Percentiles rank a stretch among this genome's conserved stretches.
phyloP scores from a whole-genome alignment of 169 alveolate species.

The Eimeria praecox region DNA sequence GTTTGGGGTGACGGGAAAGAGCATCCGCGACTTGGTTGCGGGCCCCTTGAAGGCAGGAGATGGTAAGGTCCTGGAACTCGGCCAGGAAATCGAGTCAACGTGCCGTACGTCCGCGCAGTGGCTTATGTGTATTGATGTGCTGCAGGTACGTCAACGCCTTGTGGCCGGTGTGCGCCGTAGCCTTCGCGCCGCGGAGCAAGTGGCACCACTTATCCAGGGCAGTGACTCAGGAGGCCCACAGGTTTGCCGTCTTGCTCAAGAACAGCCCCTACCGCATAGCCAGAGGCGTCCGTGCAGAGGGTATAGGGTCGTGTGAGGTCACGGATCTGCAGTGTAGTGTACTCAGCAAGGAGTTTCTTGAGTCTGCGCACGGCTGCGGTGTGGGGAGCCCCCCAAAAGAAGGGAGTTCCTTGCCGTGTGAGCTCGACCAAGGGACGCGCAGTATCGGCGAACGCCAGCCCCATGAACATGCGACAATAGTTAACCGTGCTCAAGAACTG shows the following conservation, averaged over 20 bases:
- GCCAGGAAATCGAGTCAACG: no score
- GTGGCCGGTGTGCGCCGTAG: no score
- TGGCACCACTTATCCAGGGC: no score
- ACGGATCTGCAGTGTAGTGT: neutral
- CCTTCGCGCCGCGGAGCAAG: no score
- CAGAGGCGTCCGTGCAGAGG: no score
- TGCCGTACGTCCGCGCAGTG: neutral
- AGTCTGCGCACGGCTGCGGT: neutral
- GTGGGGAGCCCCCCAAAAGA: neutral
- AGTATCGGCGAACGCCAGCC: neutral
- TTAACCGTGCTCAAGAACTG: neutral
- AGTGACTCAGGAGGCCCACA: neutral
- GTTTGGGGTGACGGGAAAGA: neutral
- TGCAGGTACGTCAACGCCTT: slow-evolving; percentile 14
- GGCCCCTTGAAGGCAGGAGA: no score
- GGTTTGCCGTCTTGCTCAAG: neutral
- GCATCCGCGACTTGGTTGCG: neutral
- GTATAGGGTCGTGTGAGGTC: neutral
- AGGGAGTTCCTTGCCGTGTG: neutral
- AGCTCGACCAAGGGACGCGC: neutral
- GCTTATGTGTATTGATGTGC: neutral
- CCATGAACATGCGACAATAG: neutral
- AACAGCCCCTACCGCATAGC: no score
- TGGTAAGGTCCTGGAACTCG: no score
- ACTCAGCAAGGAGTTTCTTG: neutral